phyloP scores from a whole-genome alignment of 2,329 filamentous ascomycete genomes.

The Chalara sp. region DNA sequence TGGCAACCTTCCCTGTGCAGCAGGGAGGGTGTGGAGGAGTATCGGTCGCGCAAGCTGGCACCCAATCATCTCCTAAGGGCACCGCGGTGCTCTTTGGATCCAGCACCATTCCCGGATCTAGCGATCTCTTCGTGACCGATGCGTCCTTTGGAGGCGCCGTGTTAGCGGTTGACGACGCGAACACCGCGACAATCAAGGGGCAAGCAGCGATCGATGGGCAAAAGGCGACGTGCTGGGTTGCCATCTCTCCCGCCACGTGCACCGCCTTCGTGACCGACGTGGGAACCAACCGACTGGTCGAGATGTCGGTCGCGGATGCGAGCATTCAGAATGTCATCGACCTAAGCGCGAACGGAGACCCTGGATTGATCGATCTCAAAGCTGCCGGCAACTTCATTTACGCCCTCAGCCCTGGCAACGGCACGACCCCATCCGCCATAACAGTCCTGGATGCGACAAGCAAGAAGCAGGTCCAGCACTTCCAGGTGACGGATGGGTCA shows the following conservation, averaged over 20 bases:
- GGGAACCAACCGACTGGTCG: conserved; percentile 43
- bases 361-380: conserved; percentile 48
- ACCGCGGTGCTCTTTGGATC: conserved; percentile 53
- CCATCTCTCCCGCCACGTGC: conserved; percentile 39
- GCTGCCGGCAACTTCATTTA: conserved; percentile 50
- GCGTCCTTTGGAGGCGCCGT: conserved; percentile 50
- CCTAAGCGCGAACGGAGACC: conserved; percentile 38
- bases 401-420: conserved; percentile 33
- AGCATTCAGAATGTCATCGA: conserved; percentile 41
- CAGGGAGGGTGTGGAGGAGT: not conserved
- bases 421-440: conserved; percentile 22
- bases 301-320: conserved; percentile 38
- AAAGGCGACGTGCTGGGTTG: conserved; percentile 52
- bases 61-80: conserved; percentile 39
- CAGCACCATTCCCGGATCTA: conserved; percentile 35
- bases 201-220: conserved; percentile 38
- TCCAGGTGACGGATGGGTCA: conserved; percentile 6
- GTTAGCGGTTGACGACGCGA: conserved; percentile 41
- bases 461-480: too few relatives aligned
- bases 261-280: conserved; percentile 55
- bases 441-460: conserved; percentile 31
- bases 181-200: conserved; percentile 27
- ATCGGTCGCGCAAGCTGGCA: conserved; percentile 21
- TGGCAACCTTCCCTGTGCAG: conserved; percentile 42
- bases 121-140: conserved; percentile 44